A percentile compares a stretch with the other conserved stretches of the same genome.
Conservation (phyloP, 768 basidiomycete species). For the Phanerochaete carnosa region DNA sequence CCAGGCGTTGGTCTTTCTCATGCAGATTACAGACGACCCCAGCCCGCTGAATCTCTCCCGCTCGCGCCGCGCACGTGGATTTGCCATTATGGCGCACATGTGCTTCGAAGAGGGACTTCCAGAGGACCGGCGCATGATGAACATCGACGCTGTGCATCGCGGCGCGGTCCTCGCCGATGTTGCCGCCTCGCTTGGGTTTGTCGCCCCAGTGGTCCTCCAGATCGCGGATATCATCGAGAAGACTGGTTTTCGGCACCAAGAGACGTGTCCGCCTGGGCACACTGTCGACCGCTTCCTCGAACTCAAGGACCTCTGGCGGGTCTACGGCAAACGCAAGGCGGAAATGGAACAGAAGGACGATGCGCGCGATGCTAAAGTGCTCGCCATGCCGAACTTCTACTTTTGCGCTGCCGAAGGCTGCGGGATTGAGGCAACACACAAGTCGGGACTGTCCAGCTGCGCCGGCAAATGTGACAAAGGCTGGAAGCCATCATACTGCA, state of each 20-base stretch:
- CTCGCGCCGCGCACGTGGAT: not conserved
- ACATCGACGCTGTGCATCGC: constrained; percentile 5
- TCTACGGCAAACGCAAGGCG: constrained; percentile 2
- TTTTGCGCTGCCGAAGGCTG: constrained; percentile 18
- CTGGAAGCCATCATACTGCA: constrained; percentile 19
- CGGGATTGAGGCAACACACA: constrained; percentile 14
- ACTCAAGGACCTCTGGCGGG: constrained; percentile 10
- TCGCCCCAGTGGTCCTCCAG: constrained; percentile 5
- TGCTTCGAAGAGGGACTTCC: not conserved
- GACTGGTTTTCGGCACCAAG: not conserved
- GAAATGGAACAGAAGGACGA: constrained; percentile 5
- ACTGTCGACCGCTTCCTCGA: constrained; percentile 3
- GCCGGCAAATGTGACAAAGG: constrained; percentile 14
- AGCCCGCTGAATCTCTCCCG: not conserved
- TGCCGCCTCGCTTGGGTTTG: constrained; percentile 7
- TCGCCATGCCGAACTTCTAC: constrained; percentile 10
- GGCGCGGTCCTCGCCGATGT: constrained; percentile 11
- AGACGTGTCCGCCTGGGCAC: not conserved
- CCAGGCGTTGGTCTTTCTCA: not conserved
- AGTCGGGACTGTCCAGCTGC: constrained; percentile 13
- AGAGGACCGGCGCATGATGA: not conserved
- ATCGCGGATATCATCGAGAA: constrained; percentile 4
- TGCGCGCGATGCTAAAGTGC: constrained; percentile 6
- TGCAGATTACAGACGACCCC: not conserved
- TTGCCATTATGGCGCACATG: not conserved